phyloP scores from a whole-genome alignment of 768 basidiomycete genomes.

The Mycena vulgaris region DNA sequence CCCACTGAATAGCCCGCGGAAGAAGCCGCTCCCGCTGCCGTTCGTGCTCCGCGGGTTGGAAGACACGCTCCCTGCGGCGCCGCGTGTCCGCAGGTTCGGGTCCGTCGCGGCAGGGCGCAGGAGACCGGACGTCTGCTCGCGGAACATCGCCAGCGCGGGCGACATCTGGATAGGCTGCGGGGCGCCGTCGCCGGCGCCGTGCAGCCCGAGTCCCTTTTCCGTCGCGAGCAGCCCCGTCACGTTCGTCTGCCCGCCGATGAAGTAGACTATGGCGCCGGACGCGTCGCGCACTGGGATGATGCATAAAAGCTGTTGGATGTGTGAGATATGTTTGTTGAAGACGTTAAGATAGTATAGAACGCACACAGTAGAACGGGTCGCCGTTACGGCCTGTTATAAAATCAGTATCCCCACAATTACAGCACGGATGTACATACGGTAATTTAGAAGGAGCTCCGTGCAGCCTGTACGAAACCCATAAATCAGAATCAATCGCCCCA shows the following conservation, averaged over 20 bases:
- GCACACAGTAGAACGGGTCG: slow-evolving; percentile 38
- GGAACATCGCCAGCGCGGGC: slow-evolving; percentile 27
- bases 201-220: slow-evolving; percentile 23
- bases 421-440: slow-evolving; percentile 10
- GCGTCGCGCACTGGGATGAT: slow-evolving; percentile 37
- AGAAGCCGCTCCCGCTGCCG: slow-evolving; percentile 29
- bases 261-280: slow-evolving; percentile 34
- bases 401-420: background rate
- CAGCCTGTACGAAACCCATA: slow-evolving; percentile 15
- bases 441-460: slow-evolving; percentile 36
- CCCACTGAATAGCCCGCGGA: slow-evolving; percentile 36
- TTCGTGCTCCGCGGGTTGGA: background rate
- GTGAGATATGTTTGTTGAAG: background rate
- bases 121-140: background rate
- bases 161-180: slow-evolving; percentile 30
- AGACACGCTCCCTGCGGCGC: slow-evolving; percentile 17
- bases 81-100: background rate
- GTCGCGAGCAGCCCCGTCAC: slow-evolving; percentile 34
- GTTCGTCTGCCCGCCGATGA: slow-evolving; percentile 39
- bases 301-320: slow-evolving; percentile 31
- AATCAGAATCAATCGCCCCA: background rate
- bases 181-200: background rate
- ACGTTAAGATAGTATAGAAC: background rate
- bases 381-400: slow-evolving; percentile 25
- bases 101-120: background rate